Evolutionary conservation across 73 alveolate species (phyloP), one percentile per base, ranked within the genome.

Genomic region (Uronychia setigera): DNA sequence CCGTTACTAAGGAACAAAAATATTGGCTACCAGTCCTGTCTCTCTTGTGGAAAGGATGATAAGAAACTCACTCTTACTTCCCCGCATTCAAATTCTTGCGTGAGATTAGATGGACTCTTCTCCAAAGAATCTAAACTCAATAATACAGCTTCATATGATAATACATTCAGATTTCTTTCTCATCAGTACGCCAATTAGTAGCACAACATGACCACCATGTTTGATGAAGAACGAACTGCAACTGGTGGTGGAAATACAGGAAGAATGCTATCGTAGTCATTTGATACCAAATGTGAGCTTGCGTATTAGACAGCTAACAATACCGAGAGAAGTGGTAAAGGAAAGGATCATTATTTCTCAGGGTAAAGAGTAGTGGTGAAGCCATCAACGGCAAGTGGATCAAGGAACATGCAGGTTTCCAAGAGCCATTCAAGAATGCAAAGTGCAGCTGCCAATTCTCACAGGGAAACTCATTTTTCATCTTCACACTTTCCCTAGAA

Each of bases 1-100:
- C 46, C 33, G 30, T 0, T 80, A 0, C 26, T 80, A 9, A 57
- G 79, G 5, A 35, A 58, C 28, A 80, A 80, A 29, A 35, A 29
- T 26, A 26, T 29, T 35, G 81, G 29, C 13, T 83, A 77, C 25
- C 35, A 29, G 35, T 30, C 28, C 31, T 80, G 87, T 1, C 30
- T 80, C 1, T 80, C 87, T 35, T 80, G 87, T 80, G 87, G 87
- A 29, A 31, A 57, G 28, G 84, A 57, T 29, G 84, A 78, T 31
- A 31, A 33, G 31, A n/a, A 31, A 29, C 25, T 29, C 25, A 13
- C 84, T 25, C 74, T 76, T 32, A 27, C 35, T 0, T 57, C 32
- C 26, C 74, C 67, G n/a, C 19, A 46, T 5, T 5, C 67, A 11
- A 46, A 46, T 46, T 46, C 67, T 11, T 46, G 67, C 67, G 67